A percentile compares a stretch with the other conserved stretches of the same genome.
Conservation (phyloP, 1,284 basidiomycete genomes). For the Ganoderma resinaceum region DNA sequence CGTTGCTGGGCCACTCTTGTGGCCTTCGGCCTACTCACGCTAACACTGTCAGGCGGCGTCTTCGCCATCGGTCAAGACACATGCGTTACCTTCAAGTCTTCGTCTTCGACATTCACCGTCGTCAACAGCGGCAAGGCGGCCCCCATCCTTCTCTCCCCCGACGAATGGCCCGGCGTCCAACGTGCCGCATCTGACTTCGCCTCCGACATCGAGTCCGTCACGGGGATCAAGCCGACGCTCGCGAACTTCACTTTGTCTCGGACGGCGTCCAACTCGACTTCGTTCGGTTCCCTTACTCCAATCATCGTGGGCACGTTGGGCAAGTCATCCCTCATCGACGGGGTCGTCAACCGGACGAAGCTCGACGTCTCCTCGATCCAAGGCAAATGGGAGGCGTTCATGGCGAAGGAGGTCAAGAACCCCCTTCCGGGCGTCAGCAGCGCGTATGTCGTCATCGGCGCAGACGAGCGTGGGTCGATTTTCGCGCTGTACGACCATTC, state of each 20-base stretch:
- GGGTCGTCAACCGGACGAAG: conserved; percentile 58
- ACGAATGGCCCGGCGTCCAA: conserved; percentile 73
- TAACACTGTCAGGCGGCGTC: conserved; percentile 23
- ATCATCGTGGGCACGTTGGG: conserved; percentile 75
- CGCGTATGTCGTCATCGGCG: conserved; percentile 71
- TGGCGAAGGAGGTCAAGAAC: conserved; percentile 57
- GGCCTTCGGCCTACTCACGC: conserved; percentile 14
- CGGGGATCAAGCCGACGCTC: conserved; percentile 56
- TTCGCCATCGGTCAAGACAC: conserved; percentile 43
- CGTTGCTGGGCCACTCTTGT: conserved; percentile 5
- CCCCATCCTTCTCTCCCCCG: conserved; percentile 57
- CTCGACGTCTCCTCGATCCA: conserved; percentile 63
- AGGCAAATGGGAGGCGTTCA: conserved; percentile 72
- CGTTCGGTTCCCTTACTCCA: conserved; percentile 42
- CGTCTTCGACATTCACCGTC: conserved; percentile 47
- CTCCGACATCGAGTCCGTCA: conserved; percentile 66
- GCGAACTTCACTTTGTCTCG: conserved; percentile 49
- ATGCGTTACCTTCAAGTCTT: conserved; percentile 42
- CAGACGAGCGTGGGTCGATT: conserved; percentile 73
- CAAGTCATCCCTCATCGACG: conserved; percentile 62
- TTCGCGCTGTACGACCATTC: conserved; percentile 75
- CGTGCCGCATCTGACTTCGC: conserved; percentile 67
- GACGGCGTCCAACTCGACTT: conserved; percentile 15
- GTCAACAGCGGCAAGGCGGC: conserved; percentile 53
- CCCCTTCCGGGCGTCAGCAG: conserved; percentile 63